Conservation (phyloP, 257 asterid genomes). For the Handroanthus guayacan region DNA sequence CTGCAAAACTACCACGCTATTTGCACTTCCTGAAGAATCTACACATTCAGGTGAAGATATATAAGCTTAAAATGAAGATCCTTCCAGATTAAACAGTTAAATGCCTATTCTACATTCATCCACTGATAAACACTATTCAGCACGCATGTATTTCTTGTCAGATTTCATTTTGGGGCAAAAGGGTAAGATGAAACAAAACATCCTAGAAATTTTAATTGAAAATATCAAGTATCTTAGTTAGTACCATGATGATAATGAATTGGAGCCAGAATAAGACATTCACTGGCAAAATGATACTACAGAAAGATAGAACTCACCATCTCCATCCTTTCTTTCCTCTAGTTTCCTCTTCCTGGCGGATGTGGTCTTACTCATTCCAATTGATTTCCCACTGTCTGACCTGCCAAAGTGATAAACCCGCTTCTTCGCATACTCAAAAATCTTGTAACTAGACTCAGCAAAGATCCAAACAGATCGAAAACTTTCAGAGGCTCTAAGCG, state of each 20-base stretch:
- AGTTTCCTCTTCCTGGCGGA: conserved; percentile 75
- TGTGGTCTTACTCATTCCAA: conserved; percentile 54
- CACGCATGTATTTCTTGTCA: conserved; percentile 12
- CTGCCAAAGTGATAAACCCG: conserved; percentile 92
- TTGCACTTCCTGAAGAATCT: conserved; percentile 62
- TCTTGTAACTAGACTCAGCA: conserved; percentile 97
- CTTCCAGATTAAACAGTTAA: conserved; percentile 20
- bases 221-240: conserved; percentile 15
- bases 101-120: conserved; percentile 18
- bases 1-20: conserved; percentile 64
- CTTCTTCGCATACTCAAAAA: conserved; percentile 92
- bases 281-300: conserved; percentile 17
- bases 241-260: conserved; percentile 26
- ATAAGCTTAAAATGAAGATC: conserved; percentile 25
- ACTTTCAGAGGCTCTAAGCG: conserved; percentile 97
- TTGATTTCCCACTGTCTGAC: conserved; percentile 60
- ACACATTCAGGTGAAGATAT: conserved; percentile 39
- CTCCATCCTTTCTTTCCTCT: conserved; percentile 59
- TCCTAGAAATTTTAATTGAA: conserved; percentile 14
- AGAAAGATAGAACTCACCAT: conserved; percentile 58
- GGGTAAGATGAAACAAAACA: conserved; percentile 8
- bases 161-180: conserved; percentile 6
- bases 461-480: conserved; percentile 98
- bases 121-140: conserved; percentile 22
- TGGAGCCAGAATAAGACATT: conserved; percentile 26